phyloP scores from a whole-genome alignment of 108 stramenopile genomes.

The Stephanodiscus minutulus region DNA sequence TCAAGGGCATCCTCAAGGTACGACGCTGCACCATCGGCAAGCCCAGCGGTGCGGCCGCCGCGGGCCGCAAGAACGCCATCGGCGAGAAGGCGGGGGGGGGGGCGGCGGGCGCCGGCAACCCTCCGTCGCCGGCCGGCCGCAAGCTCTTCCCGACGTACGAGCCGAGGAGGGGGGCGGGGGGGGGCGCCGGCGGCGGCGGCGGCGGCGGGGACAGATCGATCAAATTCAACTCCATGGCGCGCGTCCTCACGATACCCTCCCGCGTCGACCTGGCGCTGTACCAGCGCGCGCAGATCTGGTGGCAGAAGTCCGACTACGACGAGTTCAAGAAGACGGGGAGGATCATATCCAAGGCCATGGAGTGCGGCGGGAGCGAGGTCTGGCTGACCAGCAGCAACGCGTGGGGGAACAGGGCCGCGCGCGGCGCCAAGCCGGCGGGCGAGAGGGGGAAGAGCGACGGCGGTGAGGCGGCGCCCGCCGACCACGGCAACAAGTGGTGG shows the following conservation, averaged over 20 bases:
- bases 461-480: too few relatives aligned
- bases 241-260: conserved; percentile 75
- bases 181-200: neutral
- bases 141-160: conserved; percentile 38
- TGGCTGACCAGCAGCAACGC: conserved; percentile 78
- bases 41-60: conserved; percentile 1
- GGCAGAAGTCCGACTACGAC: conserved; percentile 85
- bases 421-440: neutral
- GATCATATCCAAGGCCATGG: conserved; percentile 87
- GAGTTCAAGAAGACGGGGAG: conserved; percentile 87
- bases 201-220: conserved; percentile 42
- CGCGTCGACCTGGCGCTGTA: conserved; percentile 62
- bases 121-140: conserved; percentile 40
- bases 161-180: conserved; percentile 3
- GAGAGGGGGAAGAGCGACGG: neutral
- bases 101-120: conserved; percentile 18
- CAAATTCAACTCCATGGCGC: conserved; percentile 80
- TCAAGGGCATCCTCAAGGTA: conserved; percentile 34
- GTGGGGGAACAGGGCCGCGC: conserved; percentile 52
- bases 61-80: conserved; percentile 16
- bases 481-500: conserved; percentile 72
- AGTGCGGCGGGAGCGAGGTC: conserved; percentile 85
- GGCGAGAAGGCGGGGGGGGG: conserved; percentile 7
- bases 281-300: conserved; percentile 78
- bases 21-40: conserved; percentile 9